phyloP scores from a whole-genome alignment of 345 rosid species.

The Turnera subulata region DNA sequence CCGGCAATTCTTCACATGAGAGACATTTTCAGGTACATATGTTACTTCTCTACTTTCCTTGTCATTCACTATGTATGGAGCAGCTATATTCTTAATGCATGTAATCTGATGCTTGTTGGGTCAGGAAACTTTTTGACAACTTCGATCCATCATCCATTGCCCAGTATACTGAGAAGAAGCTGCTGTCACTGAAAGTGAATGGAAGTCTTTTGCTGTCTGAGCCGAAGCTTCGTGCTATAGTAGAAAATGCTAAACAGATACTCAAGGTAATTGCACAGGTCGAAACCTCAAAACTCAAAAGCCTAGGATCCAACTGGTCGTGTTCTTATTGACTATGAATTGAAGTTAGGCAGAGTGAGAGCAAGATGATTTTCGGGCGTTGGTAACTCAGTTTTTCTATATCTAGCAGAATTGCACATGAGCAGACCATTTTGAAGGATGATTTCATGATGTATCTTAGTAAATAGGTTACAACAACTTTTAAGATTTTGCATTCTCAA shows the following conservation, averaged over 20 bases:
- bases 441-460: not conserved
- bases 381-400: too few relatives aligned
- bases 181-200: conserved; percentile 58
- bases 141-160: conserved; percentile 62
- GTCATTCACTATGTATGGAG: too few relatives aligned
- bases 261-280: conserved; percentile 50
- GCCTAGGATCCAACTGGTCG: not conserved
- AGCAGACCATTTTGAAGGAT: not conserved
- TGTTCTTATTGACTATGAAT: not conserved
- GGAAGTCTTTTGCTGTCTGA: conserved; percentile 66
- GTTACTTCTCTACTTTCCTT: too few relatives aligned
- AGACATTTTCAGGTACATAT: conserved; percentile 66
- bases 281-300: conserved; percentile 10
- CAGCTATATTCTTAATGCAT: not conserved
- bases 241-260: conserved; percentile 67
- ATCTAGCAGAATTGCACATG: too few relatives aligned
- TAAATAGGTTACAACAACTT: too few relatives aligned
- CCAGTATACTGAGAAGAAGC: conserved; percentile 63
- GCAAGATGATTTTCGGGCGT: too few relatives aligned
- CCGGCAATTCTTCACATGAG: conserved; percentile 65
- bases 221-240: conserved; percentile 79
- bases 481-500: too few relatives aligned
- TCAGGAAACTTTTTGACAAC: conserved; percentile 71
- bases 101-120: conserved; percentile 16
- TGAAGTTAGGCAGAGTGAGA: too few relatives aligned